Percentiles rank a stretch among this genome's conserved stretches.
Evolutionary conservation across 306 rosid genomes (phyloP).

Genomic region (Prosopis cineraria): DNA sequence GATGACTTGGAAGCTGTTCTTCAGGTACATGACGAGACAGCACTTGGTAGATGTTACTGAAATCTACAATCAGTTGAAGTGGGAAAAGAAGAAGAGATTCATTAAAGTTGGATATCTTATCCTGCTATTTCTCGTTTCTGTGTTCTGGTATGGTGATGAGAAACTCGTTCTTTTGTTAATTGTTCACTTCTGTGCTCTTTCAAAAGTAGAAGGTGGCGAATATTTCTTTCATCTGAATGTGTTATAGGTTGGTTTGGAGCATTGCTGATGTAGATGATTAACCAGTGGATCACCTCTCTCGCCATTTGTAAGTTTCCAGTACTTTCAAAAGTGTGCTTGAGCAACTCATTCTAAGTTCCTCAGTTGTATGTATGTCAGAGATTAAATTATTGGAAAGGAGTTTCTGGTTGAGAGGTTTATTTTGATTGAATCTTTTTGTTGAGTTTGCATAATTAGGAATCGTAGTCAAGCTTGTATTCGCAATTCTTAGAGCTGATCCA

Average conservation of each 20-base stretch:
- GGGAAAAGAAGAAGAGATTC: conserved; percentile 72
- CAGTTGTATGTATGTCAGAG: conserved; percentile 13
- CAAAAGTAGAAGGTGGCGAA: conserved; percentile 30
- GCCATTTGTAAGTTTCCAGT: conserved; percentile 45
- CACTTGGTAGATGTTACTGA: conserved; percentile 87
- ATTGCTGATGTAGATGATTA: conserved; percentile 52
- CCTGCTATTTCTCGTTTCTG: conserved; percentile 48
- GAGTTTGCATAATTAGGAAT: not conserved
- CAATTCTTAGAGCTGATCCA: conserved; percentile 2
- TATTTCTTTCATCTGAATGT: conserved; percentile 26
- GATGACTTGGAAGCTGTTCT: conserved; percentile 34
- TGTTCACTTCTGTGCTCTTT: conserved; percentile 7
- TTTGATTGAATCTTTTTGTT: not conserved
- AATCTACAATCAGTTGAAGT: conserved; percentile 70
- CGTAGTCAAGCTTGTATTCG: not conserved
- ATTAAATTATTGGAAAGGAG: conserved; percentile 14
- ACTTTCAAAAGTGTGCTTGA: conserved; percentile 13
- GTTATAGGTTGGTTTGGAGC: conserved; percentile 67
- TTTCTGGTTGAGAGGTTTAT: conserved; percentile 10
- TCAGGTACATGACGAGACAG: conserved; percentile 59
- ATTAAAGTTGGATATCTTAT: conserved; percentile 60
- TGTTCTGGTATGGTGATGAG: conserved; percentile 57
- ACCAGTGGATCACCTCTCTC: conserved; percentile 23
- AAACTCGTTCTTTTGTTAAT: conserved; percentile 18
- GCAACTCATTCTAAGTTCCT: not conserved